Percentiles rank a stretch among this genome's conserved stretches.
phyloP scores from a whole-genome alignment of 257 asterid genomes.

The Cinchona pubescens region DNA sequence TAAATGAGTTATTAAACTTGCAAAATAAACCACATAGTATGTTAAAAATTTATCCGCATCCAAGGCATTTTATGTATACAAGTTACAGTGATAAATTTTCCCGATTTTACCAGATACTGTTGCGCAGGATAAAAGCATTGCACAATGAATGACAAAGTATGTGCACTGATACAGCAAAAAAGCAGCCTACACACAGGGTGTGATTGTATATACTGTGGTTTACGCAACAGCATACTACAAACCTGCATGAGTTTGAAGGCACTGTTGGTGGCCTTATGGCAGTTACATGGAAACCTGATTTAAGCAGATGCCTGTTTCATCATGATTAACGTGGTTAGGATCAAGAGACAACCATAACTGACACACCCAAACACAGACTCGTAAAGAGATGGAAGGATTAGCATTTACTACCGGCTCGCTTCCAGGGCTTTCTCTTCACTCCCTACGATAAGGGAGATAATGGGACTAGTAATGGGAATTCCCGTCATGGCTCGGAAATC shows the following conservation, averaged over 20 bases:
- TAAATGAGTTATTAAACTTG: background rate
- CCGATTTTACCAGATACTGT: background rate
- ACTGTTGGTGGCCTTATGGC: constrained; percentile 98
- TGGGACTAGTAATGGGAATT: constrained; percentile 43
- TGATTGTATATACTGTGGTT: background rate
- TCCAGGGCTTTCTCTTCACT: constrained; percentile 81
- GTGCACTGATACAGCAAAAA: background rate
- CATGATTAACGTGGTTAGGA: constrained; percentile 25
- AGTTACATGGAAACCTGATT: constrained; percentile 71
- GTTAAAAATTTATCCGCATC: background rate
- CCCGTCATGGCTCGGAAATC: constrained; percentile 62
- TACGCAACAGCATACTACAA: constrained; percentile 9
- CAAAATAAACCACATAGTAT: background rate
- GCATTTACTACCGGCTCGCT: constrained; percentile 83
- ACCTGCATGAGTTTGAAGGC: constrained; percentile 98
- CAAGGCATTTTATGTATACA: background rate
- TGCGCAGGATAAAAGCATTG: background rate
- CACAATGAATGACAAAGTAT: background rate
- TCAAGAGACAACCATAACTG: background rate
- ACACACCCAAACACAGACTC: constrained; percentile 1
- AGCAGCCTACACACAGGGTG: background rate
- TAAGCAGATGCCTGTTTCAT: constrained; percentile 72
- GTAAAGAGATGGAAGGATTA: background rate
- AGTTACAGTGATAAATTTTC: background rate
- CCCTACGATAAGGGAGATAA: constrained; percentile 65